Evolutionary conservation across 1,139 yeast genomes (phyloP), one percentile per base, ranked within the genome.

Genomic region (Suhomyces ambrosiae): DNA sequence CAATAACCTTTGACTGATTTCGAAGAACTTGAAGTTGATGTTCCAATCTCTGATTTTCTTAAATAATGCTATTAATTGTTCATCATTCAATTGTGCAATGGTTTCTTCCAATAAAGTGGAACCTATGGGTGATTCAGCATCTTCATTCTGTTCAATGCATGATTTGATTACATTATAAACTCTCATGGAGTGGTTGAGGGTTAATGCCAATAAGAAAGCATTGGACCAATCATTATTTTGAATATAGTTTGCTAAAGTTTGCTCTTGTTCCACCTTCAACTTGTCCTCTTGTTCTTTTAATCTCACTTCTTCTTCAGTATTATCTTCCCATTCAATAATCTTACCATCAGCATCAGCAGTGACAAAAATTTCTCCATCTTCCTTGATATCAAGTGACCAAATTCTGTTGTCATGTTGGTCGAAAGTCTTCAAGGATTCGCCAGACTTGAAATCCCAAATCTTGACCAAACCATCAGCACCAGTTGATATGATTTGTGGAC

Each of bases 281-380:
- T 79, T 83, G 34, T 74, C 73, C 40, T 71, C 69, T 44, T 71
- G 74, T 42, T 70, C 71, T 37, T 71, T 74, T 34, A 64, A 61
- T 24, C 40, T 37, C 26, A 47, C 29, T 37, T 73, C 71, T 54
- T 84, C 88, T 41, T 80, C 90, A 2, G 96, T 86, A 52, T 84
- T 82, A 61, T 92, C 98, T 39, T 71, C 69, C 98, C 98, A 92
- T 31, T 86, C 71, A 33, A 87, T 86, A 46, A 92, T 75, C 32
- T 87, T 84, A 37, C 97, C 96, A 61, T 92, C 97, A 1, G 96
- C 97, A 60, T 94, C 97, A 1, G 96, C 97, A 39, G 89, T 79
- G 1, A 87, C 77, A 42, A 92, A 74, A 37, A 74, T 73, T 10
- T 74, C 74, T 17, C 95, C 96, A 47, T 85, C 86, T 23, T 76